phyloP scores from a whole-genome alignment of 495 filamentous ascomycete genomes.

The Glarea lozoyensis region DNA sequence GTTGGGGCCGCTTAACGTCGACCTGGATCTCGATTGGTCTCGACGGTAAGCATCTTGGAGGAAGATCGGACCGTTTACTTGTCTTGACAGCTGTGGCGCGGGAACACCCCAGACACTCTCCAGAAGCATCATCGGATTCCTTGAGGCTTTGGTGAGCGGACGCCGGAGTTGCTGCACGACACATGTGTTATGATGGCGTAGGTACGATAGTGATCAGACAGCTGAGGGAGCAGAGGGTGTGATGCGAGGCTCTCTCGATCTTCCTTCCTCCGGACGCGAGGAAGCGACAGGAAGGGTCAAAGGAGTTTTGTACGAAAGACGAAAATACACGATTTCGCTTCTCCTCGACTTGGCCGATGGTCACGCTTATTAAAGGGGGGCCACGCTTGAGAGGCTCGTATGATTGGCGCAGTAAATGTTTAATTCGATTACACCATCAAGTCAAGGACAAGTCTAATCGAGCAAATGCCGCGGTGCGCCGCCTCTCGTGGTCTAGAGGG shows the following conservation, averaged over 20 bases:
- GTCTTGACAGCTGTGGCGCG: constrained; percentile 6
- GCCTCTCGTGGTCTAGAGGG: not conserved
- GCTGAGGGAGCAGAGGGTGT: not conserved
- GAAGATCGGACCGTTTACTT: constrained; percentile 22
- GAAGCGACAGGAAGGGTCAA: constrained; percentile 4
- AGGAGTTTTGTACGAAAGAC: too few relatives aligned
- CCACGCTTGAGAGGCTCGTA: too few relatives aligned
- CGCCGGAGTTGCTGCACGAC: too few relatives aligned
- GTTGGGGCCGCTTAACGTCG: too few relatives aligned
- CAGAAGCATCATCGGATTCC: too few relatives aligned
- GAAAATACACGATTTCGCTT: not conserved
- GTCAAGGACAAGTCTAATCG: not conserved
- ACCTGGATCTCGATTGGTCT: not conserved
- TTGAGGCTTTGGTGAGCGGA: not conserved
- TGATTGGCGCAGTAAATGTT: constrained; percentile 15
- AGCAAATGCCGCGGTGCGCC: not conserved
- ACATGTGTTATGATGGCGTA: constrained; percentile 2
- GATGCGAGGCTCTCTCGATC: not conserved
- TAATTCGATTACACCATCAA: too few relatives aligned
- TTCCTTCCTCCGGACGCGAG: constrained; percentile 7
- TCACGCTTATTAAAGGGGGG: not conserved
- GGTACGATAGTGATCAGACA: not conserved
- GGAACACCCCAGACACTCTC: not conserved
- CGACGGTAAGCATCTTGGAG: not conserved
- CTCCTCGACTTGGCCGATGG: not conserved